phyloP scores from a whole-genome alignment of 345 rosid species.

The Ricinus communis region DNA sequence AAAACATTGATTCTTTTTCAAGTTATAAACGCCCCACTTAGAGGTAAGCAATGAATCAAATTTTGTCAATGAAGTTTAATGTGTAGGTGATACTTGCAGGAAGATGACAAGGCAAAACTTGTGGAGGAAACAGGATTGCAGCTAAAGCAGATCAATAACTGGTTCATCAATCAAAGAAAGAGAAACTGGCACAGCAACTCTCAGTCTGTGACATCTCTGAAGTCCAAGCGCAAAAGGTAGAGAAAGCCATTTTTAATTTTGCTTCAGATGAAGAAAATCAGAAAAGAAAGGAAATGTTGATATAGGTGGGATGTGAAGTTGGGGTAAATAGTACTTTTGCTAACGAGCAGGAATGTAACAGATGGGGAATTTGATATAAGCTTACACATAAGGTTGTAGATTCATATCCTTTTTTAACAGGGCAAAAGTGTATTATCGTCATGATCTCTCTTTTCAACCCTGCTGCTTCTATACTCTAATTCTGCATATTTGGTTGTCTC shows the following conservation, averaged over 20 bases:
- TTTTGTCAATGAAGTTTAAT: neutral
- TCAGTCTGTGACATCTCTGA: slow-evolving; percentile 82
- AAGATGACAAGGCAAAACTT: slow-evolving; percentile 96
- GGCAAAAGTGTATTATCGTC: neutral
- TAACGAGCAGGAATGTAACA: slow-evolving; percentile 33
- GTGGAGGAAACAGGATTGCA: slow-evolving; percentile 99
- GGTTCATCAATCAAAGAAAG: slow-evolving; percentile 99
- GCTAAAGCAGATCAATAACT: slow-evolving; percentile 96
- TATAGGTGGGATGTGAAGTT: slow-evolving; percentile 10
- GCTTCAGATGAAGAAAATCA: neutral
- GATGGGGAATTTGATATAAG: slow-evolving; percentile 19
- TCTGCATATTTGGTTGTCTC: neutral
- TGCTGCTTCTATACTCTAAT: neutral
- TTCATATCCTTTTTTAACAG: slow-evolving; percentile 33
- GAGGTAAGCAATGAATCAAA: too few relatives aligned
- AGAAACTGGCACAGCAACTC: slow-evolving; percentile 97
- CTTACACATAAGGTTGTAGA: slow-evolving; percentile 27
- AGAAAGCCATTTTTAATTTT: neutral
- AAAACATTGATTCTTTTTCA: too few relatives aligned
- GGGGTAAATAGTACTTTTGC: slow-evolving; percentile 26
- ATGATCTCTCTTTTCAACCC: neutral
- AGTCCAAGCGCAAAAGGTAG: slow-evolving; percentile 94
- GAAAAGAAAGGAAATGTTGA: slow-evolving; percentile 13
- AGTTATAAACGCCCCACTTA: too few relatives aligned
- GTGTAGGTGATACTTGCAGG: slow-evolving; percentile 42